A percentile compares a stretch with the other conserved stretches of the same genome.
Conservation (phyloP, 73 alveolate genomes). For the Uronychia binucleata region DNA sequence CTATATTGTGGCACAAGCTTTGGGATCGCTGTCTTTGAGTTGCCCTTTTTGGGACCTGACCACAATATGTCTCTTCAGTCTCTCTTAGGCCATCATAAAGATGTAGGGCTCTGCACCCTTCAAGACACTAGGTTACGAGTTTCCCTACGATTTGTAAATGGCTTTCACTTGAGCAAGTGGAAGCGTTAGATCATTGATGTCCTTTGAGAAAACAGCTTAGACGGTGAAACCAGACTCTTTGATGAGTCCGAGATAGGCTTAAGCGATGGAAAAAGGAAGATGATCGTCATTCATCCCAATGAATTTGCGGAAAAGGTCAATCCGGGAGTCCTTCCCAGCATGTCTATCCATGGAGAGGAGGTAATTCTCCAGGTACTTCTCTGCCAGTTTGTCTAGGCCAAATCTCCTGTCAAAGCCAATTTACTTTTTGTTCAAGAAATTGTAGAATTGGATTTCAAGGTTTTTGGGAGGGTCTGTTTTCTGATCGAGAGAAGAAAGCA, state of each 20-base stretch:
- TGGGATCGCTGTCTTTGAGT: not conserved
- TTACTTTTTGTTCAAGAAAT: slow-evolving; percentile 3
- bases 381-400: slow-evolving; percentile 25
- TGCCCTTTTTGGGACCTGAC: not conserved
- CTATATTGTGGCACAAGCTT: not conserved
- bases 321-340: slow-evolving; percentile 19
- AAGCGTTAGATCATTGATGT: not conserved
- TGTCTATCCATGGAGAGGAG: slow-evolving; percentile 7
- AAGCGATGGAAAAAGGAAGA: slow-evolving; percentile 20
- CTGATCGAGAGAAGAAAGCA: too few relatives aligned
- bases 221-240: slow-evolving; percentile 14
- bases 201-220: not conserved
- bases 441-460: slow-evolving; percentile 14
- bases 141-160: not conserved
- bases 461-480: too few relatives aligned
- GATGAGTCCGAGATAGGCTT: slow-evolving; percentile 1
- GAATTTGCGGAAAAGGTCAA: slow-evolving; percentile 33
- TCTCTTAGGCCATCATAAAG: not conserved
- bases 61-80: not conserved
- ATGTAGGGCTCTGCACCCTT: not conserved
- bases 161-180: not conserved
- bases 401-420: not conserved
- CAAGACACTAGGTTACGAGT: not conserved
- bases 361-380: slow-evolving; percentile 24
- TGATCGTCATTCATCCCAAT: slow-evolving; percentile 27